phyloP scores from a whole-genome alignment of 2,329 filamentous ascomycete species.

The Colletotrichum euphorbiae region DNA sequence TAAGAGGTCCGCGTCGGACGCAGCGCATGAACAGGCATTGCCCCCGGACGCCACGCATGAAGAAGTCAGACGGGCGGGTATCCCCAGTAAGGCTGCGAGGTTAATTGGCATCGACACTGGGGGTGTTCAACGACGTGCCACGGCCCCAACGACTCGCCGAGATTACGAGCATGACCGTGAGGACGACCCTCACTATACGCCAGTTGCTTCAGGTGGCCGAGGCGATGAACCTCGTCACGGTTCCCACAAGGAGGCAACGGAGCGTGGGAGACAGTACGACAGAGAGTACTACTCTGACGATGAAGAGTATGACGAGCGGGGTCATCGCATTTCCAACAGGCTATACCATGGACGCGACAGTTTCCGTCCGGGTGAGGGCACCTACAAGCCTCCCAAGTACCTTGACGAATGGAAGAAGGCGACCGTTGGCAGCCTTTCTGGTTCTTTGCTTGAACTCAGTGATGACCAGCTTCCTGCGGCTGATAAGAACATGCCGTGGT shows the following conservation, averaged over 20 bases:
- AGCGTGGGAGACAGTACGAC: constrained; percentile 28
- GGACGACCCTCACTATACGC: constrained; percentile 13
- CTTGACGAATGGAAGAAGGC: constrained; percentile 81
- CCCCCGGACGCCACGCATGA: constrained; percentile 45
- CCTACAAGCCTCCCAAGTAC: constrained; percentile 70
- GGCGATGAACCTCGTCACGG: constrained; percentile 1
- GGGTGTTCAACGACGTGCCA: constrained; percentile 38
- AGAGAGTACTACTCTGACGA: constrained; percentile 44
- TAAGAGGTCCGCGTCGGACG: constrained; percentile 39
- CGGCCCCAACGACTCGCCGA: constrained; percentile 28
- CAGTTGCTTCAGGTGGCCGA: constrained; percentile 14
- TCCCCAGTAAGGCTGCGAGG: constrained; percentile 40
- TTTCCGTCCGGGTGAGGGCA: constrained; percentile 61
- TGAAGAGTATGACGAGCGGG: constrained; percentile 44
- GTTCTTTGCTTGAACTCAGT: constrained; percentile 70
- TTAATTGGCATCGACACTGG: constrained; percentile 36
- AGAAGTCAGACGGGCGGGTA: constrained; percentile 19
- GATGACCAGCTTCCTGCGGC: constrained; percentile 47
- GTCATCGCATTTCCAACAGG: constrained; percentile 54
- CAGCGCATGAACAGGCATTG: constrained; percentile 48
- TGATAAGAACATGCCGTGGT: constrained; percentile 76
- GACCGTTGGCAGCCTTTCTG: constrained; percentile 70
- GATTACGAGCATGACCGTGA: constrained; percentile 33
- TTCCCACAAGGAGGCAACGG: constrained; percentile 6
- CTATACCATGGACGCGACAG: constrained; percentile 56